Evolutionary conservation across 2,329 filamentous ascomycete species (phyloP), one percentile per base, ranked within the genome.

Genomic region (Elsinoe batatas): DNA sequence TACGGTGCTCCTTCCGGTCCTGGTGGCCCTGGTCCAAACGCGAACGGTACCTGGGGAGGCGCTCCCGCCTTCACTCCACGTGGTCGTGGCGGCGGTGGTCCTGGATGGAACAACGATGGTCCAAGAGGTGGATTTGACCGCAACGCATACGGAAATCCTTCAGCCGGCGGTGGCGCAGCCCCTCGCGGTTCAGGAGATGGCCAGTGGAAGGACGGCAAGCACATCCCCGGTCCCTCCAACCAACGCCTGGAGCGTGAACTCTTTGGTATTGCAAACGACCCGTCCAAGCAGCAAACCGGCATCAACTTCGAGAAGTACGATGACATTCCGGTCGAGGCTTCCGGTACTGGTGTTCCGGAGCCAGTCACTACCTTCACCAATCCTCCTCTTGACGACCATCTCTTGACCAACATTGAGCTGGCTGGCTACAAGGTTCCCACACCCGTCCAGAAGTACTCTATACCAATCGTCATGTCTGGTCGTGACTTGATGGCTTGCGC

Each of bases 301-400:
- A 97, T 98, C 86, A 98, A 98, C 82, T 98, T 98, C 71, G 86
- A 95, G 78, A 98, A 98, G 80, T 98, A 98, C 75, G 93, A 98
- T 69, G 93, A 98, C 73, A 98, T 98, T 63, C 93, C 93, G 56
- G 93, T 98, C 62, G 93, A 97, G 76, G 93, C 93, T 61, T 96
- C 91, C 58, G 93, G 93, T 59, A 85, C 89, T 54, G 83, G 95
- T 68, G 90, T 97, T 54, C 93, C 93, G 44, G 93, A 97, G 68
- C 87, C 91, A 38, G 88, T 96, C 63, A 84, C 84, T 62, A 80
- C 83, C 59, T 98, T 98, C 81, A 89, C 83, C 69, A 95, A 93
- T 74, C 93, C 93, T 63, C 93, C 93, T 67, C 81, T 98, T 64
- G 93, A 98, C 68, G 87, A 95, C 71, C 93, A 97, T 69, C 79